Conservation (phyloP, 1,139 yeast genomes). For the Saccharomycopsis crataegensis region DNA sequence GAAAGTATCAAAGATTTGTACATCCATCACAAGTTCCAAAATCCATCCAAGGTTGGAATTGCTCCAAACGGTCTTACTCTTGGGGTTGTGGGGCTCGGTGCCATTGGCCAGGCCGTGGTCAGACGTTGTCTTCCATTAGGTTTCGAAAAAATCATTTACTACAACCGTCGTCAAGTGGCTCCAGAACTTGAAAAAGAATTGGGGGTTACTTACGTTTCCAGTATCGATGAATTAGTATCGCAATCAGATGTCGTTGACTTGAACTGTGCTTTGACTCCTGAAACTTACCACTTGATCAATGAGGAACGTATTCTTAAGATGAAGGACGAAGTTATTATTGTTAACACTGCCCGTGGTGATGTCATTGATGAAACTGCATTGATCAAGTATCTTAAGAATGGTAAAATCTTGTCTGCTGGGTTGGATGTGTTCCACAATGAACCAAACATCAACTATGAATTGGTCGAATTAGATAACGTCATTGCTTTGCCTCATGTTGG, state of each 20-base stretch:
- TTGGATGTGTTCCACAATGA: conserved; percentile 82
- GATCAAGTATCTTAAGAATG: conserved; percentile 52
- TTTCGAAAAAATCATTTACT: conserved; percentile 49
- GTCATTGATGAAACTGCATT: conserved; percentile 63
- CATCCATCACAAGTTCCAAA: conserved; percentile 37
- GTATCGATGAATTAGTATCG: conserved; percentile 46
- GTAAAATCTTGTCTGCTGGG: conserved; percentile 69
- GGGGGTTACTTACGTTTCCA: conserved; percentile 45
- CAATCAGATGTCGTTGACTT: conserved; percentile 53
- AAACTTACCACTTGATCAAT: conserved; percentile 54
- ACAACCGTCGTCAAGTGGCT: conserved; percentile 47
- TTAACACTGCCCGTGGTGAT: conserved; percentile 71
- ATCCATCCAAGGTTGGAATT: conserved; percentile 38
- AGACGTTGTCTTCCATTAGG: conserved; percentile 60
- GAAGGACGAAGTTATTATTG: conserved; percentile 58
- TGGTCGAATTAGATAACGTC: conserved; percentile 46
- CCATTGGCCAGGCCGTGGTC: conserved; percentile 65
- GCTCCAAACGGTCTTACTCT: conserved; percentile 57
- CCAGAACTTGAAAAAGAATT: conserved; percentile 42
- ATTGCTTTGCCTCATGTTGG: conserved; percentile 64
- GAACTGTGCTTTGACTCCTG: conserved; percentile 52
- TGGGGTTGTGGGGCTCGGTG: conserved; percentile 72
- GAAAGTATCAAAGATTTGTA: conserved; percentile 40
- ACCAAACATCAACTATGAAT: conserved; percentile 59
- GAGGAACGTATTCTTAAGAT: conserved; percentile 44